Evolutionary conservation across 2,329 filamentous ascomycete genomes (phyloP), one percentile per base, ranked within the genome.

Genomic region (Coleophoma eucalyptorum): DNA sequence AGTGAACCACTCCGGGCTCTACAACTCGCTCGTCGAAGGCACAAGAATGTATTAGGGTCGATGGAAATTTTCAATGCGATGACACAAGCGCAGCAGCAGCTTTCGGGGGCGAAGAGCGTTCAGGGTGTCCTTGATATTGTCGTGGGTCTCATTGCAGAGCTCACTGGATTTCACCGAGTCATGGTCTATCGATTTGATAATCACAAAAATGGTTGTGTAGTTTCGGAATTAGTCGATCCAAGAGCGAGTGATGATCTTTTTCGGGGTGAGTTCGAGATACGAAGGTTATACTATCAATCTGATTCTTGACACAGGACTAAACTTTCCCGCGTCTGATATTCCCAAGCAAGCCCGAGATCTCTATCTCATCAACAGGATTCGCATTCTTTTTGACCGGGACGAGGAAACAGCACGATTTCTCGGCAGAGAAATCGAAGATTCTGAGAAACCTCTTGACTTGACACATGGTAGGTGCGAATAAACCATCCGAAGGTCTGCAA

Each of bases 291-390:
- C 10, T 26, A 8, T 8, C 26, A 26, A 26, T 26, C 26, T 26
- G 26, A 26, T 26, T 26, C 26, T 7, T 26, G 26, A 26, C 11
- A 10, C 42, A 50, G 51, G 51, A 10, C 33, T 55, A 16, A 49
- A 93, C 63, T 96, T 96, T 55, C 90, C 90, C 1, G 90, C 90
- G 1, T 87, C 87, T 1, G 90, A 91, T 69, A 95, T 90, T 50
- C 90, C 85, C 31, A 88, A 81, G 62, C 91, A 93, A 71, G 90
- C 85, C 21, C 81, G 90, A 50, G 89, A 94, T 16, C 70, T 96
- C 1, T 95, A 96, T 70, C 90, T 87, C 63, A 72, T 94, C 60
- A 96, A 95, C 72, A 93, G 90, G 63, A 90, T 95, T 2, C 85
- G 90, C 3, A 75, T 96, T 33, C 76, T 95, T 0, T 96, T 95